These are phyloP conservation scores for Novakomyces olei DNA, from an alignment of 805 yeast genomes.

Conservation along the genomic window DNA sequence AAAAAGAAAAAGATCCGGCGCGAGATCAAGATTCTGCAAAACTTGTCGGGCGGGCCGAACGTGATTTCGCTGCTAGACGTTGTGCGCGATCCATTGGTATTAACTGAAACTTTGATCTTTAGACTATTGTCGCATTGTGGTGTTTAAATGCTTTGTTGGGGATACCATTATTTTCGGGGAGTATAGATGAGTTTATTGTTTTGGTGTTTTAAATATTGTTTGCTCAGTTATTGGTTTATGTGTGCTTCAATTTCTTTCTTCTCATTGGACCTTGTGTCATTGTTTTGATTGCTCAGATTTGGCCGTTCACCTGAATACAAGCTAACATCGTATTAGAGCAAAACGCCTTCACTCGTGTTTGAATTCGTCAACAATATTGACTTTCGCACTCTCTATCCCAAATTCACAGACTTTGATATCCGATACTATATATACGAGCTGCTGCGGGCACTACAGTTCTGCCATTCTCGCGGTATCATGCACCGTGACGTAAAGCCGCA, in stretches of 20 bases:
- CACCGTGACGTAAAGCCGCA: conserved; percentile 93
- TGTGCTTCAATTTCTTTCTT: too few species aligned
- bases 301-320: too few species aligned
- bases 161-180: too few species aligned
- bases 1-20: conserved; percentile 77
- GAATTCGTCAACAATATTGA: conserved; percentile 70
- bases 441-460: conserved; percentile 61
- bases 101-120: background rate
- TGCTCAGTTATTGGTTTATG: background rate
- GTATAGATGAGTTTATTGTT: too few species aligned
- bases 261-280: too few species aligned
- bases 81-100: conserved; percentile 47
- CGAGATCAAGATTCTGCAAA: conserved; percentile 70
- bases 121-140: background rate
- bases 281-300: too few species aligned
- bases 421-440: conserved; percentile 66
- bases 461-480: conserved; percentile 89
- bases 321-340: conserved; percentile 21
- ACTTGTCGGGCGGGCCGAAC: conserved; percentile 68
- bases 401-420: conserved; percentile 50
- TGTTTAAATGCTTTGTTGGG: too few species aligned
- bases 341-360: conserved; percentile 70
- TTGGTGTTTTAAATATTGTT: too few species aligned
- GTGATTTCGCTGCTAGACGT: conserved; percentile 56
- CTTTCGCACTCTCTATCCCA: conserved; percentile 60